These are phyloP conservation scores for Mortierella sp. DNA, from an alignment of 371 early-diverging fungal species.

Conservation along the genomic window DNA sequence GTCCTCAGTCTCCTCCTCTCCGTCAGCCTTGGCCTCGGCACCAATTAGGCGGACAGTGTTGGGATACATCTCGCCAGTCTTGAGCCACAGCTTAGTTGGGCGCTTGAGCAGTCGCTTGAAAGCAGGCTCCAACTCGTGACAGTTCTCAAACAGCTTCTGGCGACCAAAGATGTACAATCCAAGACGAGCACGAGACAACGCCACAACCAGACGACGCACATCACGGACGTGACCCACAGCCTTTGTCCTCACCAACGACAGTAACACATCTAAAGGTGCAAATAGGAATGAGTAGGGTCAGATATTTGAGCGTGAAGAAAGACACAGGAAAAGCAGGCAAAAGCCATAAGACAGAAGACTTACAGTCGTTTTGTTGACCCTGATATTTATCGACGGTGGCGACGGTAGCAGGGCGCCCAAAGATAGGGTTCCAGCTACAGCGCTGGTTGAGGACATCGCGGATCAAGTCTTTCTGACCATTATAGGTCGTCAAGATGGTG, in stretches of 20 bases:
- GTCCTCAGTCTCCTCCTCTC: slow-evolving; percentile 20
- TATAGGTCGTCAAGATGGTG: slow-evolving; percentile 94
- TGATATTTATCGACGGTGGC: slow-evolving; percentile 96
- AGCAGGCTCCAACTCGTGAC: slow-evolving; percentile 81
- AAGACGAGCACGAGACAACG: slow-evolving; percentile 92
- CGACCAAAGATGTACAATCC: slow-evolving; percentile 95
- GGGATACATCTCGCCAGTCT: slow-evolving; percentile 72
- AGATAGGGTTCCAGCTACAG: slow-evolving; percentile 87
- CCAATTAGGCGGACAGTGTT: slow-evolving; percentile 30
- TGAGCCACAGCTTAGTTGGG: slow-evolving; percentile 69
- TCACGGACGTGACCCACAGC: slow-evolving; percentile 94
- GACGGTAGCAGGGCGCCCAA: slow-evolving; percentile 79
- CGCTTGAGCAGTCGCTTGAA: slow-evolving; percentile 67
- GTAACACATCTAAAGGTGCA: slow-evolving; percentile 74
- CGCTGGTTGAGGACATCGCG: slow-evolving; percentile 88
- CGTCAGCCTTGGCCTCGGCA: slow-evolving; percentile 12
- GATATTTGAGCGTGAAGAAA: not conserved
- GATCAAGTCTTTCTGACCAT: slow-evolving; percentile 94
- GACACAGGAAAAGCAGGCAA: not conserved
- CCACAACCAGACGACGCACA: slow-evolving; percentile 89
- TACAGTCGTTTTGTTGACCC: slow-evolving; percentile 95
- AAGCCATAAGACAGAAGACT: slow-evolving; percentile 28
- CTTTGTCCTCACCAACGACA: slow-evolving; percentile 95
- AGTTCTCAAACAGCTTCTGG: slow-evolving; percentile 77
- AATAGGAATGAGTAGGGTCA: not conserved